Conservation (phyloP, 2,329 filamentous ascomycete species). For the Xylariaceae sp. region DNA sequence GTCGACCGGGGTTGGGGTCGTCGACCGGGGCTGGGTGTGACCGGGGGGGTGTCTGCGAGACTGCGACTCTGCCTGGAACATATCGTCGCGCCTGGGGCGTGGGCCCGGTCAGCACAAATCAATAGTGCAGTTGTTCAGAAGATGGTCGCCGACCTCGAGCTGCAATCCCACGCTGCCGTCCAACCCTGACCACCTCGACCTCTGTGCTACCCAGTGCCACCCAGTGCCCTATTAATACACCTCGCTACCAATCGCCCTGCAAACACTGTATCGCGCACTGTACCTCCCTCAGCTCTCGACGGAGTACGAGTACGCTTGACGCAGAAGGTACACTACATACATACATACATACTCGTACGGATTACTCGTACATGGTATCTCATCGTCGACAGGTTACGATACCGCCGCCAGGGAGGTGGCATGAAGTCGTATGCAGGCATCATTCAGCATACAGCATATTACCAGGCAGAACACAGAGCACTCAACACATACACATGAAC, state of each 20-base stretch:
- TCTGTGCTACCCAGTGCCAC: too few relatives aligned
- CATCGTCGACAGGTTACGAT: background rate
- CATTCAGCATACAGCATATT: background rate
- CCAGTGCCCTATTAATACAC: background rate
- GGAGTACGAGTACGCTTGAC: too few relatives aligned
- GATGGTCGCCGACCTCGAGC: constrained; percentile 21
- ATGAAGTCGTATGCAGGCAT: background rate
- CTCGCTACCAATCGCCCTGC: background rate
- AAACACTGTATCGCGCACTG: background rate
- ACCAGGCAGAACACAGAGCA: background rate
- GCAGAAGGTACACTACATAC: too few relatives aligned
- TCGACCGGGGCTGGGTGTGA: too few relatives aligned
- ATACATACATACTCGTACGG: too few relatives aligned
- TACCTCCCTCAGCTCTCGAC: background rate
- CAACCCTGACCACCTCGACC: constrained; percentile 5
- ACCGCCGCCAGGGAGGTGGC: background rate
- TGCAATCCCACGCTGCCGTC: constrained; percentile 17
- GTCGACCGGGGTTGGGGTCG: too few relatives aligned
- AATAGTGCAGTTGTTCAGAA: constrained; percentile 17
- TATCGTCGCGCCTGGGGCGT: constrained; percentile 1
- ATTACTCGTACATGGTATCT: background rate
- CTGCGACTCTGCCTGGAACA: too few relatives aligned
- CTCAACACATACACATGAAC: too few relatives aligned
- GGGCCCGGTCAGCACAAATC: constrained; percentile 15
- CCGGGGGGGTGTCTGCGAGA: too few relatives aligned